Evolutionary conservation across 2,329 filamentous ascomycete genomes (phyloP).

Genomic region (Pseudocercospora crystallina): DNA sequence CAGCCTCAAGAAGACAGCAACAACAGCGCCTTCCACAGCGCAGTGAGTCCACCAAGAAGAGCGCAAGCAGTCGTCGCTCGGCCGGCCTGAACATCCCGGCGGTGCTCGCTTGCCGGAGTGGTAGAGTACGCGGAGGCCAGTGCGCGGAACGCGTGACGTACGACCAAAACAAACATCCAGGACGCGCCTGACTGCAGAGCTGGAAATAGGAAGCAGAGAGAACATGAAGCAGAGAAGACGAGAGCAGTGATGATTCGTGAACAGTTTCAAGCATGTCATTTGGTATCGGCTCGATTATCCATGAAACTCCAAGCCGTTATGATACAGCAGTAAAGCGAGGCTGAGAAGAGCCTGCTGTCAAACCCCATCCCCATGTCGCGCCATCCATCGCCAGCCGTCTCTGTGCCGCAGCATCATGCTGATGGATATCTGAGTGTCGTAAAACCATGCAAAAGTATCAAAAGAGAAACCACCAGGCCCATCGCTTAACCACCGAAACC

Average conservation of each 20-base stretch:
- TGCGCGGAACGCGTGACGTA: too few species aligned
- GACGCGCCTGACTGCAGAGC: slow-evolving; percentile 1
- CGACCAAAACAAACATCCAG: slow-evolving; percentile 1
- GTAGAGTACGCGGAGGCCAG: too few species aligned
- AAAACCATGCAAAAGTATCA: slow-evolving; percentile 34
- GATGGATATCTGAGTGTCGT: slow-evolving; percentile 38
- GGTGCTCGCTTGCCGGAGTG: too few species aligned
- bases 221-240: slow-evolving; percentile 5
- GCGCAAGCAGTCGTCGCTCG: too few species aligned
- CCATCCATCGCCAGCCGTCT: slow-evolving; percentile 36
- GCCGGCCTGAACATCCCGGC: too few species aligned
- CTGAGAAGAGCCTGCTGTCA: slow-evolving; percentile 28
- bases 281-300: slow-evolving; percentile 30
- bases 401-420: slow-evolving; percentile 33
- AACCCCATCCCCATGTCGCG: slow-evolving; percentile 30
- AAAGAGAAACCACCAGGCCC: slow-evolving; percentile 25
- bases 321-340: slow-evolving; percentile 33
- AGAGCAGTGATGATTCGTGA: slow-evolving; percentile 7
- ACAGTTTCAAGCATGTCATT: slow-evolving; percentile 28
- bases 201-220: not conserved
- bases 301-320: slow-evolving; percentile 34
- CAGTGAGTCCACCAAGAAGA: too few species aligned
- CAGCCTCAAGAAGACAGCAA: too few species aligned
- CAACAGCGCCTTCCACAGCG: too few species aligned
- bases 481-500: slow-evolving; percentile 63